Evolutionary conservation across 345 rosid species (phyloP).

Genomic region (Lepidium africanum): DNA sequence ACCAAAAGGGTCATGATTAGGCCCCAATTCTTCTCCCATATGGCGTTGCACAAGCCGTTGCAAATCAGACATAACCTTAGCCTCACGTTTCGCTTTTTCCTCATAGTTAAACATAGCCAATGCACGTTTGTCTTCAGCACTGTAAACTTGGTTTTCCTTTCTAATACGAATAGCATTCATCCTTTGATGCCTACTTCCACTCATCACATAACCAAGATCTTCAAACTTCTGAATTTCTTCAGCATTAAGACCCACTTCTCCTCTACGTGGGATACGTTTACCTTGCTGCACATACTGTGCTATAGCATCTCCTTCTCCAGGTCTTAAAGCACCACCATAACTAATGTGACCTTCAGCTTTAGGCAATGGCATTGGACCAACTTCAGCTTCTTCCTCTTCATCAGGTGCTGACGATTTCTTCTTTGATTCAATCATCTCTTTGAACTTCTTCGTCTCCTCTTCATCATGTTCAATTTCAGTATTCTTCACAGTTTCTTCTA

Average conservation of each 20-base stretch:
- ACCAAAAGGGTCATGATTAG: constrained; percentile 84
- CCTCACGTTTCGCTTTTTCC: constrained; percentile 95
- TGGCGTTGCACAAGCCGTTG: constrained; percentile 92
- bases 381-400: constrained; percentile 56
- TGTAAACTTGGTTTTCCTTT: constrained; percentile 97
- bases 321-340: constrained; percentile 96
- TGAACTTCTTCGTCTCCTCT: constrained; percentile 56
- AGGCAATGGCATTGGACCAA: constrained; percentile 92
- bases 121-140: constrained; percentile 97
- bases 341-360: constrained; percentile 94
- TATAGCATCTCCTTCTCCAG: constrained; percentile 99
- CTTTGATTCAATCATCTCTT: constrained; percentile 72
- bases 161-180: constrained; percentile 99
- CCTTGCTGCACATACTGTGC: constrained; percentile 99
- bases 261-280: constrained; percentile 98
- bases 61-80: constrained; percentile 96
- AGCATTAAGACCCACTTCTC: constrained; percentile 98
- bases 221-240: constrained; percentile 94
- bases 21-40: constrained; percentile 93
- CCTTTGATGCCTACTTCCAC: constrained; percentile 97
- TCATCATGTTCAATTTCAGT: constrained; percentile 43
- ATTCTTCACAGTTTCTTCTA: constrained; percentile 36
- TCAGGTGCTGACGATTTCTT: constrained; percentile 67
- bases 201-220: constrained; percentile 94
- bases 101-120: constrained; percentile 97